Evolutionary conservation across 148 eudicot species (phyloP), one percentile per base, ranked within the genome.

Genomic region (Nyssa sinensis): DNA sequence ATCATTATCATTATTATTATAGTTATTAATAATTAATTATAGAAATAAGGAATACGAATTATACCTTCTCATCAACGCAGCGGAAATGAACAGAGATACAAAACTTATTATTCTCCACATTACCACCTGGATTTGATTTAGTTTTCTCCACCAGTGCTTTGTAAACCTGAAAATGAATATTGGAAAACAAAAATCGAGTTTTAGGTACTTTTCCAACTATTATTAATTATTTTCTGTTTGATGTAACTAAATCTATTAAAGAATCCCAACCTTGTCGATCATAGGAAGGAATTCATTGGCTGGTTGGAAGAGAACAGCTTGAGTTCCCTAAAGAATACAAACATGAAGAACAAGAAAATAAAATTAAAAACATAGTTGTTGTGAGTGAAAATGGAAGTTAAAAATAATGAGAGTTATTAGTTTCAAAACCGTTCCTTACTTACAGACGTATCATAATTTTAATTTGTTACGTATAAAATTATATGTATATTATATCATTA

Each of bases 1-100:
- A n/a, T n/a, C n/a, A n/a, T n/a, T n/a, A 41, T 7, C 49, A 44
- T 12, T 12, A 44, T 37, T 37, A 37, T 37, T 37, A 37, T 8
- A 0, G 16, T 44, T 44, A 44, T 44, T 11, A 44, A n/a, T n/a
- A n/a, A n/a, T n/a, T n/a, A n/a, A n/a, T n/a, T n/a, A n/a, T n/a
- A n/a, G n/a, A n/a, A n/a, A n/a, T n/a, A 17, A 55, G 21, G 17
- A n/a, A 55, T 5, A 16, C n/a, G n/a, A n/a, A 44, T 30, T n/a
- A 1, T 81, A 94, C 98, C 94, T 89, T 88, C 70, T 95, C 97
- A 75, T 95, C 97, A 14, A 95, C 98, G 57, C 96, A 83, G 23
- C 98, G 97, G 67, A 85, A 95, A 79, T 95, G 98, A 12, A 95
- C 97, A 7, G 98, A 92, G 30, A 88, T 35, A 64, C 97, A 92